phyloP scores from a whole-genome alignment of 352 stramenopile genomes.

The Phytophthora lateralis region DNA sequence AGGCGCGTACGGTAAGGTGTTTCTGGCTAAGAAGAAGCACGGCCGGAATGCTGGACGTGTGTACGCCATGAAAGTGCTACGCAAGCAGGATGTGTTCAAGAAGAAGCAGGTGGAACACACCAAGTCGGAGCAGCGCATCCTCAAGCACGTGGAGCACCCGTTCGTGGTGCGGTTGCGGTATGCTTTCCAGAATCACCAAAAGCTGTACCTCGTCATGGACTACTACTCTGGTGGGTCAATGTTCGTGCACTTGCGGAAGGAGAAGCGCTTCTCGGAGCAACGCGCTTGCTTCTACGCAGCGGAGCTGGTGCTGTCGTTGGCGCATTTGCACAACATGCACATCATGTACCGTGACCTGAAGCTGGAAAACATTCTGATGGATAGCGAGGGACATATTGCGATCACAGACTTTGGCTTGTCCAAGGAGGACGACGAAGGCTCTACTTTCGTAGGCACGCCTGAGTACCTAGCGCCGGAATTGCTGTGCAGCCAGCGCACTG shows the following conservation, averaged over 20 bases:
- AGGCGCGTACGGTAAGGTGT: conserved; percentile 88
- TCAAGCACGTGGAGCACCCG: conserved; percentile 88
- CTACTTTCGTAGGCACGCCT: conserved; percentile 83
- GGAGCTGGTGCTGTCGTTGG: conserved; percentile 80
- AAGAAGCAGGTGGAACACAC: conserved; percentile 89
- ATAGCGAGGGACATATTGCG: conserved; percentile 79
- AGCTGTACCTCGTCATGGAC: conserved; percentile 91
- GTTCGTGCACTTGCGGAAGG: conserved; percentile 85
- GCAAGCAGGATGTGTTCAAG: conserved; percentile 86
- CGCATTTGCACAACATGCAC: conserved; percentile 86
- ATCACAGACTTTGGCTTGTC: conserved; percentile 91
- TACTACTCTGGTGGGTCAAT: conserved; percentile 89
- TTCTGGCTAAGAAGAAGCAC: conserved; percentile 82
- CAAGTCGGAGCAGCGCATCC: conserved; percentile 88
- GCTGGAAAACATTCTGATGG: conserved; percentile 91
- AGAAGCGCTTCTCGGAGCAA: conserved; percentile 67
- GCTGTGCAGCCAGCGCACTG: conserved; percentile 69
- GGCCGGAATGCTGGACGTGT: conserved; percentile 70
- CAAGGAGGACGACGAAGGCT: conserved; percentile 86
- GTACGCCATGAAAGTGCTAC: conserved; percentile 91
- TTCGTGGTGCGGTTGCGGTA: conserved; percentile 90
- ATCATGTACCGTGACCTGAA: conserved; percentile 92
- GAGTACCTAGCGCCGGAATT: conserved; percentile 88
- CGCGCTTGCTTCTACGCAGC: conserved; percentile 87
- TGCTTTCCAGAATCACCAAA: conserved; percentile 90